Conservation (phyloP, 805 yeast species). For the Pichia manshurica region DNA sequence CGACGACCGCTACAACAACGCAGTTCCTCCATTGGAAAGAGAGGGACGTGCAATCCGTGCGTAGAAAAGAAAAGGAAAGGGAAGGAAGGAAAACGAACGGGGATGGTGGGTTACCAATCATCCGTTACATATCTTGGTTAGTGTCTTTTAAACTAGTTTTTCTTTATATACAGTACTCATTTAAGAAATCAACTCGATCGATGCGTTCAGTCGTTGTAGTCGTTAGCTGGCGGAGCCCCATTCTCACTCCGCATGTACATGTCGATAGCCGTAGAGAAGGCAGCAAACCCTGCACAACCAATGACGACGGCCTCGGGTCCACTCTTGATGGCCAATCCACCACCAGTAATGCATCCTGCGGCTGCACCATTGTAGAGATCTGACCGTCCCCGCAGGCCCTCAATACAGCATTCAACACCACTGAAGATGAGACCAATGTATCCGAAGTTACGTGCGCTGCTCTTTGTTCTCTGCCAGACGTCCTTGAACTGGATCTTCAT, state of each 20-base stretch:
- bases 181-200: too few species aligned
- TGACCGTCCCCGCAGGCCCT: slow-evolving; percentile 79
- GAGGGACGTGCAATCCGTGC: slow-evolving; percentile 44
- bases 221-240: slow-evolving; percentile 78
- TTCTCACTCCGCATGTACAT: slow-evolving; percentile 79
- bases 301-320: slow-evolving; percentile 90
- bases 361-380: slow-evolving; percentile 87
- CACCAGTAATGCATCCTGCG: slow-evolving; percentile 97
- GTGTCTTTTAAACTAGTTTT: too few species aligned
- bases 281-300: slow-evolving; percentile 98
- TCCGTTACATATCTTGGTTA: too few species aligned
- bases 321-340: slow-evolving; percentile 83
- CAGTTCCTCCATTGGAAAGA: slow-evolving; percentile 73
- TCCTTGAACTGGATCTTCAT: slow-evolving; percentile 86
- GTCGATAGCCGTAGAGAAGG: slow-evolving; percentile 86
- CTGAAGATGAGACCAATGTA: slow-evolving; percentile 86
- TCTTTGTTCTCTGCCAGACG: slow-evolving; percentile 84
- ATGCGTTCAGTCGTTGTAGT: slow-evolving; percentile 63
- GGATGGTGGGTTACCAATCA: too few species aligned
- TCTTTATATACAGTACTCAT: too few species aligned
- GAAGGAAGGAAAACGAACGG: too few species aligned
- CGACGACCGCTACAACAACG: slow-evolving; percentile 39
- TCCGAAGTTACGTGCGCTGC: slow-evolving; percentile 91
- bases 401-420: slow-evolving; percentile 88
- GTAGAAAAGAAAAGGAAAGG: background rate